phyloP scores from a whole-genome alignment of 2,329 filamentous ascomycete genomes.

The Aspergillus aculeatinus region DNA sequence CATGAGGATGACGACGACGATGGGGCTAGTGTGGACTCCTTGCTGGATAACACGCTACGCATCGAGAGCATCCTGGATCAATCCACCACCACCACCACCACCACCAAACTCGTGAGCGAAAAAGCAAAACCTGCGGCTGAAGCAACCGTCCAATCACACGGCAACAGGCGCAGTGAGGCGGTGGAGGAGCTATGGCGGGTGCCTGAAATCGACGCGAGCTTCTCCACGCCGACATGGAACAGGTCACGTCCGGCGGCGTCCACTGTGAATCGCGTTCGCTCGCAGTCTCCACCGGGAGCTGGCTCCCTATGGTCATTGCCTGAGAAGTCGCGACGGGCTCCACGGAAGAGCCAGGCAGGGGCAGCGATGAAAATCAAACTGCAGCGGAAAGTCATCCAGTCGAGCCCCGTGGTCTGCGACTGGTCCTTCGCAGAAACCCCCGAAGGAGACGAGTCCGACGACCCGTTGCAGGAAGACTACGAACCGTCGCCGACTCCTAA shows the following conservation, averaged over 20 bases:
- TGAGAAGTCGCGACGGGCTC: constrained; percentile 17
- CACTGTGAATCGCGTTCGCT: constrained; percentile 16
- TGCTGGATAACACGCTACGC: constrained; percentile 20
- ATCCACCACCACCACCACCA: constrained; percentile 4
- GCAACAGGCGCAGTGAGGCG: constrained; percentile 13
- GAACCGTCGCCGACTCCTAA: constrained; percentile 34
- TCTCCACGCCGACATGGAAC: constrained; percentile 25
- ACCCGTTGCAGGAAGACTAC: constrained; percentile 40
- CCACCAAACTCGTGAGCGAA: constrained; percentile 12
- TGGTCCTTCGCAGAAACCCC: constrained; percentile 38
- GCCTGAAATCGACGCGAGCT: constrained; percentile 29
- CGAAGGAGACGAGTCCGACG: constrained; percentile 44
- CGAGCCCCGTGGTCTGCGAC: constrained; percentile 32
- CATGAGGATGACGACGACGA: constrained; percentile 15
- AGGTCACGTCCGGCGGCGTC: constrained; percentile 19
- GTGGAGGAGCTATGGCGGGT: constrained; percentile 32
- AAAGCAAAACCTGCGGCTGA: constrained; percentile 21
- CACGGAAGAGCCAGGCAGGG: constrained; percentile 22
- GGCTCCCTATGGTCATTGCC: constrained; percentile 42
- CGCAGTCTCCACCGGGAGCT: constrained; percentile 35
- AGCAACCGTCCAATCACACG: constrained; percentile 16
- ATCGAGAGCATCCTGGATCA: constrained; percentile 12
- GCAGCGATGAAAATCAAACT: constrained; percentile 19
- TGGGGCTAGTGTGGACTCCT: constrained; percentile 24
- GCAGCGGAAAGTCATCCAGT: constrained; percentile 26